phyloP scores from a whole-genome alignment of 2,329 filamentous ascomycete species.

The Chrysoporthe puriensis region DNA sequence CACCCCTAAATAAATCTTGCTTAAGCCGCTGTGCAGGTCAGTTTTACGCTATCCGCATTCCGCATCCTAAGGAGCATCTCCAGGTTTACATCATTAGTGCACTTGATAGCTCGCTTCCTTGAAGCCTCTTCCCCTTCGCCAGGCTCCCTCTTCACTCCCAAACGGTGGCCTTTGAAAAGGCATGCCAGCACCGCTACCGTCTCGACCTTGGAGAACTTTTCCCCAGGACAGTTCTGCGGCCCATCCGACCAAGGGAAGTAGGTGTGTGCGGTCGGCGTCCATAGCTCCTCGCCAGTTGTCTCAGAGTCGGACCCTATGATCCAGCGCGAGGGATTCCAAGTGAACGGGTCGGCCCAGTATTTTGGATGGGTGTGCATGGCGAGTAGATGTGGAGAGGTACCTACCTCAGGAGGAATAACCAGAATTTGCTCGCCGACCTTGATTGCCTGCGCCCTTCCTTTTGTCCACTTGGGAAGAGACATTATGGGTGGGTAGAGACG shows the following conservation, averaged over 20 bases:
- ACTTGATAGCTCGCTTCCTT: conserved; percentile 23
- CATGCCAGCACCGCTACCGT: conserved; percentile 31
- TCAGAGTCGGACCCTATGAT: not conserved
- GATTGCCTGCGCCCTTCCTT: not conserved
- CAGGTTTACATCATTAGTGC: conserved; percentile 31
- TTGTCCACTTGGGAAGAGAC: conserved; percentile 15
- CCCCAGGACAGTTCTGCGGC: conserved; percentile 32
- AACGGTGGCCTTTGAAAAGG: conserved; percentile 27
- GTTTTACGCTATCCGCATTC: conserved; percentile 30
- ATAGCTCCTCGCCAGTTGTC: conserved; percentile 15
- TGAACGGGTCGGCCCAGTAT: conserved; percentile 22
- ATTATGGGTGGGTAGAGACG: conserved; percentile 17
- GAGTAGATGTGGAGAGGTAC: conserved; percentile 11
- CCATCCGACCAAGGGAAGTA: conserved; percentile 33
- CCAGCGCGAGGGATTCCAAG: conserved; percentile 30
- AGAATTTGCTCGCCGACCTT: conserved; percentile 7
- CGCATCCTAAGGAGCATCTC: conserved; percentile 32
- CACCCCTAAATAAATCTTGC: not conserved
- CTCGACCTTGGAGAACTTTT: conserved; percentile 33
- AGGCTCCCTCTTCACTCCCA: conserved; percentile 18
- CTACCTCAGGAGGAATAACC: conserved; percentile 12
- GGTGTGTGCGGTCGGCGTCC: conserved; percentile 20
- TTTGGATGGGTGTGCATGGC: conserved; percentile 27
- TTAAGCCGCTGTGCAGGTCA: conserved; percentile 19
- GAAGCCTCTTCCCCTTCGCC: conserved; percentile 28